Conservation (phyloP, 331 rosid species). For the Spiraea crenata region DNA sequence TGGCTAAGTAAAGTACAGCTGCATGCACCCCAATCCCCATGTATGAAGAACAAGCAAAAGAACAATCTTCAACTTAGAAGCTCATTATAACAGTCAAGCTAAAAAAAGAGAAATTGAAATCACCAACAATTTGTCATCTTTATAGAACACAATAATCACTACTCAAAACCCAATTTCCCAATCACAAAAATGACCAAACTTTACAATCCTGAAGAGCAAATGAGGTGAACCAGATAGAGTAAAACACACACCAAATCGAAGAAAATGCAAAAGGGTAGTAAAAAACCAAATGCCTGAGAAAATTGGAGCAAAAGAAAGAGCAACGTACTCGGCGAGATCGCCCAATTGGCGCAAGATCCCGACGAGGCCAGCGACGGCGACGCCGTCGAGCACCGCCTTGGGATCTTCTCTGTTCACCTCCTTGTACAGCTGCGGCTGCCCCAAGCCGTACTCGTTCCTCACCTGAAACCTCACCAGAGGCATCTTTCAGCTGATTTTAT, state of each 20-base stretch:
- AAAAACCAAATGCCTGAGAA: neutral
- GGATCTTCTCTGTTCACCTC: slow-evolving; percentile 76
- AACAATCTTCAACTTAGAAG: neutral
- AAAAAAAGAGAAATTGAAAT: neutral
- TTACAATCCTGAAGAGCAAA: neutral
- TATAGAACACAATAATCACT: neutral
- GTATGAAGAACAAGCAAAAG: neutral
- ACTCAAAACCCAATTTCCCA: neutral
- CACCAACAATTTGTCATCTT: neutral
- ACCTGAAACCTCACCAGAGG: slow-evolving; percentile 78
- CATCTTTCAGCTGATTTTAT: slow-evolving; percentile 42
- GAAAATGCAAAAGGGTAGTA: neutral
- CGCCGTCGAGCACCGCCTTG: slow-evolving; percentile 85
- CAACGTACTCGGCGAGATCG: slow-evolving; percentile 91
- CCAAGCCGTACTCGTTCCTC: slow-evolving; percentile 70
- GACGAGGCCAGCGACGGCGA: slow-evolving; percentile 90
- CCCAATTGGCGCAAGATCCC: slow-evolving; percentile 98
- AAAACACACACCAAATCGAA: neutral
- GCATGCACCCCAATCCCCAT: neutral
- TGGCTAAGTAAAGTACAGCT: neutral
- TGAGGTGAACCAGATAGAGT: slow-evolving; percentile 9
- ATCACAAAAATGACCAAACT: neutral
- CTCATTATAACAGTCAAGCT: neutral
- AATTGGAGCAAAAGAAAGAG: neutral
- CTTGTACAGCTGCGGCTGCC: slow-evolving; percentile 67